phyloP scores from a whole-genome alignment of 352 stramenopile species.

The Globisporangium camurandrum region DNA sequence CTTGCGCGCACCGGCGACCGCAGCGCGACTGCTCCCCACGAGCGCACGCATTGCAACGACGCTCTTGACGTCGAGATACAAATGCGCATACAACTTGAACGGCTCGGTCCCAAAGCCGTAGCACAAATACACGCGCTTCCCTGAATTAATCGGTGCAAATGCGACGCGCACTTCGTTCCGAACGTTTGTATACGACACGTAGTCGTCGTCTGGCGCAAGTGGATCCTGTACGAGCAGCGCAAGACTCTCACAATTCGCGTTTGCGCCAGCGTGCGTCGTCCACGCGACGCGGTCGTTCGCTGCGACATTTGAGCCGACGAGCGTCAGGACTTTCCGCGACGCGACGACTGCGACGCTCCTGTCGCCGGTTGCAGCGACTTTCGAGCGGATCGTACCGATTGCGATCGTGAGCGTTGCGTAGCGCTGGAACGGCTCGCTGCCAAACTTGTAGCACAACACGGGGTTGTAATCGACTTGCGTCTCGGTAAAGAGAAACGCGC shows the following conservation, averaged over 20 bases:
- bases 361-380: constrained; percentile 22
- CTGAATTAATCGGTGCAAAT: constrained; percentile 37
- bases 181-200: constrained; percentile 30
- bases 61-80: constrained; percentile 59
- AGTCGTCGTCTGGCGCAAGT: constrained; percentile 25
- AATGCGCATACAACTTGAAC: constrained; percentile 30
- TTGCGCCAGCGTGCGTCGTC: constrained; percentile 22
- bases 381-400: constrained; percentile 42
- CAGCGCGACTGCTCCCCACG: constrained; percentile 27
- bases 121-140: constrained; percentile 47
- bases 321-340: constrained; percentile 34
- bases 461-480: constrained; percentile 43
- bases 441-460: constrained; percentile 62
- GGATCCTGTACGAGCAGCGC: constrained; percentile 25
- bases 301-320: constrained; percentile 40
- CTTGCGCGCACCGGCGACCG: constrained; percentile 37
- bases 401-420: constrained; percentile 39
- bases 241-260: constrained; percentile 23
- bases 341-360: constrained; percentile 44
- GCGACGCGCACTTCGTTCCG: constrained; percentile 27
- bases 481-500: constrained; percentile 39
- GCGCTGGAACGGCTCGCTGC: constrained; percentile 40
- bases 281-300: constrained; percentile 40
- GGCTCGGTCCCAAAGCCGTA: constrained; percentile 59
- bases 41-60: constrained; percentile 43